Evolutionary conservation across 2,329 filamentous ascomycete species (phyloP), one percentile per base, ranked within the genome.

Genomic region (Coniella lustricola): DNA sequence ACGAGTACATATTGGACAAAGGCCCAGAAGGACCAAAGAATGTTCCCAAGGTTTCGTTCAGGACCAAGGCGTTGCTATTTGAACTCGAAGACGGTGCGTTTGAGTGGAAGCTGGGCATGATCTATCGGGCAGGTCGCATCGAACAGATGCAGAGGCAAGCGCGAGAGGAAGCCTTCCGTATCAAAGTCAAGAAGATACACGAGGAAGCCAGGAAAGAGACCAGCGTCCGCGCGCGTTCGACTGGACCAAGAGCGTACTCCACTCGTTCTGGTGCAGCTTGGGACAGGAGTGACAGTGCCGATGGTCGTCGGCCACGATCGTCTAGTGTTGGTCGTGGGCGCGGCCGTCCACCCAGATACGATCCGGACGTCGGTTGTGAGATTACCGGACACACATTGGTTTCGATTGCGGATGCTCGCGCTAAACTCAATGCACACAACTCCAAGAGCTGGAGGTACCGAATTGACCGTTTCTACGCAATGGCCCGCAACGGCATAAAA

Each of bases 11-110:
- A 32, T 73, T 95, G 3, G 82, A 86, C 14, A 96, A 95, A 66
- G 77, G 78, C 9, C 89, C 93, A 0, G 89, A 95, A 65, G 84
- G 77, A 0, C 89, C 94, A 0, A 97, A 94, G 63, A 73, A 80
- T 39, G 82, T 98, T 0, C 93, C 93, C 1, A 91, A 87, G 60
- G 73, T 98, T 18, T 91, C 90, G 0, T 56, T 98, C 9, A 81
- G 90, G 44, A 85, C 85, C 47, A 86, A 87, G 58, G 87, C 86
- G 4, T 74, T 98, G 20, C 69, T 95, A 2, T 91, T 98, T 51
- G 91, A 97, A 61, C 74, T 98, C 32, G 93, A 98, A 67, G 93
- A 98, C 63, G 91, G 93, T 43, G 85, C 88, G 0, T 98, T 98
- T 60, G 93, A 98, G 64, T 98, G 90, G 87, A 97, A 96, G 63